Evolutionary conservation across 2,329 filamentous ascomycete species (phyloP).

Genomic region (Neospermospora avenae): DNA sequence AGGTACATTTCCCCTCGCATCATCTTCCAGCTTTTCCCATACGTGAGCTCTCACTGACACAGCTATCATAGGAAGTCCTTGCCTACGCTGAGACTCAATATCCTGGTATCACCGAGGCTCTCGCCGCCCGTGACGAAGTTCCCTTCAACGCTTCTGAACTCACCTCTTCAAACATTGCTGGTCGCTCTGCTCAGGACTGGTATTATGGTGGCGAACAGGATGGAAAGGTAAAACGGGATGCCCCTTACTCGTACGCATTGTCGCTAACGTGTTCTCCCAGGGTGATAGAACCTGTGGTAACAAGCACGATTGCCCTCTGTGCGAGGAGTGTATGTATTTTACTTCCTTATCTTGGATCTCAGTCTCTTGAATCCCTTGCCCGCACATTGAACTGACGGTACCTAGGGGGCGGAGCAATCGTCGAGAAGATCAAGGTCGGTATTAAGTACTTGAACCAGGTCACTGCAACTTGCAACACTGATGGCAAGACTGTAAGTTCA

Average conservation of each 20-base stretch:
- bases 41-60: not conserved
- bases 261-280: not conserved
- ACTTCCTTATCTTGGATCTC: not conserved
- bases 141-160: not conserved
- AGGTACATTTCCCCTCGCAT: not conserved
- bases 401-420: not conserved
- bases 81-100: not conserved
- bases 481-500: not conserved
- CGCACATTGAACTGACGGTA: not conserved
- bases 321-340: not conserved
- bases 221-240: not conserved
- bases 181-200: not conserved
- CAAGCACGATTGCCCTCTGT: not conserved
- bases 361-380: not conserved
- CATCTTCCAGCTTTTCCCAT: not conserved
- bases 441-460: constrained; percentile 1
- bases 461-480: not conserved
- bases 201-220: not conserved
- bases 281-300: not conserved
- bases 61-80: not conserved
- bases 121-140: not conserved
- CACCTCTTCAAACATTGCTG: not conserved
- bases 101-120: not conserved
- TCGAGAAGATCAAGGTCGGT: not conserved
- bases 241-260: not conserved